Conservation (phyloP, 2,329 filamentous ascomycete species). For the Fusarium hainanense region DNA sequence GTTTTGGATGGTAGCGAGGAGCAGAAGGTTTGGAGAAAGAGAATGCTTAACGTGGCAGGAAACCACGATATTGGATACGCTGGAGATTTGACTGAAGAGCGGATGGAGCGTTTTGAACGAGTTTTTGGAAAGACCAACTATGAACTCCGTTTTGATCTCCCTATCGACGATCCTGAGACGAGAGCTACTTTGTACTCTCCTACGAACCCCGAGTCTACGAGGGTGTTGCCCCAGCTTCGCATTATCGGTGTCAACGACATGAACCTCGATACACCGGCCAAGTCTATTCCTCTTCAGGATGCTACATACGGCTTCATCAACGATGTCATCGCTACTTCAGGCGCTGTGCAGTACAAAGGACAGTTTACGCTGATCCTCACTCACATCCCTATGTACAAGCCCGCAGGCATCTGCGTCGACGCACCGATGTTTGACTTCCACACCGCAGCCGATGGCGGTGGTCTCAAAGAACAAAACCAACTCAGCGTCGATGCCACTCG, state of each 20-base stretch:
- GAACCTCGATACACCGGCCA: constrained; percentile 88
- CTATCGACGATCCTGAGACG: constrained; percentile 54
- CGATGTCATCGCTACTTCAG: constrained; percentile 70
- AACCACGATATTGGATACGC: constrained; percentile 98
- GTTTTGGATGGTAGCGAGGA: constrained; percentile 58
- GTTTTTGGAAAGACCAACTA: constrained; percentile 92
- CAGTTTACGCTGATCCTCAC: constrained; percentile 88
- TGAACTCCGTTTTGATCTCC: constrained; percentile 79
- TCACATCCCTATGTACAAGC: constrained; percentile 91
- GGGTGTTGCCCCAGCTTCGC: constrained; percentile 75
- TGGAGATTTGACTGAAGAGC: constrained; percentile 82
- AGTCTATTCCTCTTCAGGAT: constrained; percentile 73
- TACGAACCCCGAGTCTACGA: constrained; percentile 59
- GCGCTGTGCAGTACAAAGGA: constrained; percentile 69
- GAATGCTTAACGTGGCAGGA: constrained; percentile 89
- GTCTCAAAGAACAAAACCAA: constrained; percentile 91
- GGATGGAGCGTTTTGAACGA: constrained; percentile 83
- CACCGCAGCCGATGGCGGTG: constrained; percentile 69
- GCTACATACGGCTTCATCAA: constrained; percentile 84
- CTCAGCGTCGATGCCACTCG: constrained; percentile 77
- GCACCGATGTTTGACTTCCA: constrained; percentile 86
- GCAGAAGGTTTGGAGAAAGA: constrained; percentile 72
- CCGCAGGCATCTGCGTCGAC: constrained; percentile 84
- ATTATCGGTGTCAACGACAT: constrained; percentile 91
- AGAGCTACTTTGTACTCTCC: constrained; percentile 57